Conservation (phyloP, 768 basidiomycete genomes). For the Naganishia randhawae region DNA sequence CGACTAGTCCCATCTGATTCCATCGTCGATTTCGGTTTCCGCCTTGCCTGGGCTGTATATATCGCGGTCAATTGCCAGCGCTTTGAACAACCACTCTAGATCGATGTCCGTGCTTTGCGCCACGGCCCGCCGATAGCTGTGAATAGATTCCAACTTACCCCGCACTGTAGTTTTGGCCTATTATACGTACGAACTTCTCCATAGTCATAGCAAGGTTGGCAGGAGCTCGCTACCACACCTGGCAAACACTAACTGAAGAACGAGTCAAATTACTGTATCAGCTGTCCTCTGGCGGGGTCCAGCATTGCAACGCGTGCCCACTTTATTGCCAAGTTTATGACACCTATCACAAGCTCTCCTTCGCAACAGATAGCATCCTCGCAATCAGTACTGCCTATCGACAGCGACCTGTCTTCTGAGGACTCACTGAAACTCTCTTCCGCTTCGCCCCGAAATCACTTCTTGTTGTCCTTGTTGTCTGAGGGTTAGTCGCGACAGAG, state of each 20-base stretch:
- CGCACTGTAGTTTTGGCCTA: constrained; percentile 3
- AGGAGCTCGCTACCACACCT: not conserved
- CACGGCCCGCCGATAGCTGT: not conserved
- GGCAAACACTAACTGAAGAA: not conserved
- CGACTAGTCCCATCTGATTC: not conserved
- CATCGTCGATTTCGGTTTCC: not conserved
- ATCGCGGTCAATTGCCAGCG: not conserved
- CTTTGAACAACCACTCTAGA: not conserved
- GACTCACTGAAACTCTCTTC: constrained; percentile 14
- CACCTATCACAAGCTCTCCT: constrained; percentile 18
- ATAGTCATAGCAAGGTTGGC: constrained; percentile 15
- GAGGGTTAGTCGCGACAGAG: not conserved
- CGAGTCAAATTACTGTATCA: not conserved
- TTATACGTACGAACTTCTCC: constrained; percentile 16
- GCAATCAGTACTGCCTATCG: not conserved
- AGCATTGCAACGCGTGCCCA: not conserved
- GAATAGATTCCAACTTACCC: not conserved
- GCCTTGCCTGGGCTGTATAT: constrained; percentile 7
- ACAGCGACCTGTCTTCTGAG: not conserved
- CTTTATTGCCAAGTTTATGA: constrained; percentile 9
- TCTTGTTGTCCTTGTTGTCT: not conserved
- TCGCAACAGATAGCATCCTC: not conserved
- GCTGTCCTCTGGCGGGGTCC: not conserved
- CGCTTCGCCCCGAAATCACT: constrained; percentile 12
- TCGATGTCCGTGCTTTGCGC: not conserved